Conservation (phyloP, 2,329 filamentous ascomycete species). For the Sporothrix protearum region DNA sequence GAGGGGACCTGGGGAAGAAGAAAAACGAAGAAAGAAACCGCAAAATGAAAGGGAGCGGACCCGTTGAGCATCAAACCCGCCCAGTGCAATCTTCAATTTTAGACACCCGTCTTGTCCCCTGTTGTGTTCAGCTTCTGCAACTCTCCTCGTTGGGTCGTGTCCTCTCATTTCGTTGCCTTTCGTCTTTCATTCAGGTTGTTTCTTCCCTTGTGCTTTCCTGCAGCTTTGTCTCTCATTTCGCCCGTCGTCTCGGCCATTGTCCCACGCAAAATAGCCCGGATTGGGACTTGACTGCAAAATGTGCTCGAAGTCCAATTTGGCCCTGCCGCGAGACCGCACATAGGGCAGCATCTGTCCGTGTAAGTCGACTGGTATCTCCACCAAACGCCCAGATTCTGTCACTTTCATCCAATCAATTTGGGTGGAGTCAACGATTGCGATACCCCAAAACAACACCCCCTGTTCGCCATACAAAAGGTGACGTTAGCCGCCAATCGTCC, state of each 20-base stretch:
- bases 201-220: background rate
- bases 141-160: background rate
- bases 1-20: background rate
- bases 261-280: background rate
- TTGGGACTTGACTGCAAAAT: background rate
- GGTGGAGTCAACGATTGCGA: slow-evolving; percentile 13
- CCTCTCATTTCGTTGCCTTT: background rate
- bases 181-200: background rate
- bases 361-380: background rate
- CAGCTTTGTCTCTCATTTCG: slow-evolving; percentile 12
- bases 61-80: slow-evolving; percentile 8
- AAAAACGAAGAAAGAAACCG: background rate
- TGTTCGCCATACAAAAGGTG: background rate
- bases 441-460: slow-evolving; percentile 18
- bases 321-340: background rate
- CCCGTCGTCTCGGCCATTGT: slow-evolving; percentile 14
- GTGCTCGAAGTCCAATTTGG: background rate
- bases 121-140: background rate
- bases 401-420: slow-evolving; percentile 11
- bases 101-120: background rate
- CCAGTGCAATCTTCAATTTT: background rate
- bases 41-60: background rate
- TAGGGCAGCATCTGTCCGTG: background rate
- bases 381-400: slow-evolving; percentile 5
- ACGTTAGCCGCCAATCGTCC: slow-evolving; percentile 15